Conservation (phyloP, 192 early-diverging fungal species). For the Dissophora globulifera region DNA sequence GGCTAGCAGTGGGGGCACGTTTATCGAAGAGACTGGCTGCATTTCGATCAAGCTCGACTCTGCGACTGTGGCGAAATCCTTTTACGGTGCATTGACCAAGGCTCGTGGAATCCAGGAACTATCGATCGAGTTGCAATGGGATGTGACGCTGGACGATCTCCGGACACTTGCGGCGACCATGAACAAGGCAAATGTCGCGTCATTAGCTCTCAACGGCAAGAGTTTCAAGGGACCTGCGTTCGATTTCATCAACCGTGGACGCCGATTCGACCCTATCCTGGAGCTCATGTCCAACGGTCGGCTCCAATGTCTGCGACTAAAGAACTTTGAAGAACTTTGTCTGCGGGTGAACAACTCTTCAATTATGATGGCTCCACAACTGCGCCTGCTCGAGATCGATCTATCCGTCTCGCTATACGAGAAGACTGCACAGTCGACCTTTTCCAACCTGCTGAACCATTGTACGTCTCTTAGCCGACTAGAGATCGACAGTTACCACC, state of each 20-base stretch:
- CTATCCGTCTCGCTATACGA: background rate
- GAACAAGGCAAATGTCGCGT: background rate
- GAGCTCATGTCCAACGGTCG: constrained; percentile 1
- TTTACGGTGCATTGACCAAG: constrained; percentile 9
- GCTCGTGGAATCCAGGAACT: constrained; percentile 1
- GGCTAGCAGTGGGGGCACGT: background rate
- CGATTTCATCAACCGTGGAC: background rate
- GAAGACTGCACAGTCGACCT: background rate
- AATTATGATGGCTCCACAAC: background rate
- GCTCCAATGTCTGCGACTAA: background rate
- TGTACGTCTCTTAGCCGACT: background rate
- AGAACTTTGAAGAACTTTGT: constrained; percentile 2
- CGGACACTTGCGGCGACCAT: constrained; percentile 1
- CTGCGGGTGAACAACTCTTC: background rate
- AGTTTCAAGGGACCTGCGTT: background rate
- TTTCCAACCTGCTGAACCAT: background rate
- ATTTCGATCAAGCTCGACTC: background rate
- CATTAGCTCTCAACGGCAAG: background rate
- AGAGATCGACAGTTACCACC: background rate
- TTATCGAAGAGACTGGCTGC: constrained; percentile 1
- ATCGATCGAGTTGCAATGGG: constrained; percentile 12
- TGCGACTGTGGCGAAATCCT: constrained; percentile 2
- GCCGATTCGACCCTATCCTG: constrained; percentile 13
- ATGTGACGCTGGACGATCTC: constrained; percentile 10
- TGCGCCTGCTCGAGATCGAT: background rate